A percentile compares a stretch with the other conserved stretches of the same genome.
Evolutionary conservation across 805 yeast species (phyloP).

Genomic region (Sugiyamaella floridensis): DNA sequence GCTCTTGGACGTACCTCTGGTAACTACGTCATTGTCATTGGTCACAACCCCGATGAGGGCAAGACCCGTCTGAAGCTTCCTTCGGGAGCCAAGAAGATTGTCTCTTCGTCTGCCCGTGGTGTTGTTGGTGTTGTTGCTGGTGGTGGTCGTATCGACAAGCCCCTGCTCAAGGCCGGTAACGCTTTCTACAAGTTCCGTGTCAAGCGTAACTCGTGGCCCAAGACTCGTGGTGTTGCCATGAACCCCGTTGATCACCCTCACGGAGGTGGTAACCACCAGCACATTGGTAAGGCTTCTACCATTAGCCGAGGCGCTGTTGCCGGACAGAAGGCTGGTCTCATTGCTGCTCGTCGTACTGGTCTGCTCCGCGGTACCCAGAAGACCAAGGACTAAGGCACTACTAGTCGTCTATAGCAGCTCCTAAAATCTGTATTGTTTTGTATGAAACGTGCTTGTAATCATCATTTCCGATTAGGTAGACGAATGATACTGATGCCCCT

Average conservation of each 20-base stretch:
- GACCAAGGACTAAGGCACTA: conserved; percentile 61
- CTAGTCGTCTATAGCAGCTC: neutral
- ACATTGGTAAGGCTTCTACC: conserved; percentile 99
- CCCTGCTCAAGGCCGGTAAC: conserved; percentile 99
- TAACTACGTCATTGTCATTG: conserved; percentile 97
- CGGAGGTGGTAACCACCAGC: conserved; percentile 99
- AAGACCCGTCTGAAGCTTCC: conserved; percentile 99
- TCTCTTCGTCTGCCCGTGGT: conserved; percentile 97
- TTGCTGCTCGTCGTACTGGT: conserved; percentile 99
- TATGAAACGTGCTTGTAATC: neutral
- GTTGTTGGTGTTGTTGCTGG: conserved; percentile 99
- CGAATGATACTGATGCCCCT: too few species aligned
- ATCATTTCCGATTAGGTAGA: too few species aligned
- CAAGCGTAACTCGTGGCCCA: conserved; percentile 99
- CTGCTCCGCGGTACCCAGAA: conserved; percentile 99
- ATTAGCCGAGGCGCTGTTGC: conserved; percentile 99
- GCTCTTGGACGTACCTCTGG: conserved; percentile 99
- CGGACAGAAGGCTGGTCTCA: conserved; percentile 99
- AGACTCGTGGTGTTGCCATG: conserved; percentile 99
- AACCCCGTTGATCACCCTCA: conserved; percentile 99
- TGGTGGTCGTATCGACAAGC: conserved; percentile 99
- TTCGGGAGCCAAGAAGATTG: conserved; percentile 96
- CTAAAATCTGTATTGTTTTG: neutral
- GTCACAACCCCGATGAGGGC: conserved; percentile 98
- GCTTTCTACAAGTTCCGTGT: conserved; percentile 99